A percentile compares a stretch with the other conserved stretches of the same genome.
Conservation (phyloP, 2,329 filamentous ascomycete genomes). For the Paecilomyces variotii region DNA sequence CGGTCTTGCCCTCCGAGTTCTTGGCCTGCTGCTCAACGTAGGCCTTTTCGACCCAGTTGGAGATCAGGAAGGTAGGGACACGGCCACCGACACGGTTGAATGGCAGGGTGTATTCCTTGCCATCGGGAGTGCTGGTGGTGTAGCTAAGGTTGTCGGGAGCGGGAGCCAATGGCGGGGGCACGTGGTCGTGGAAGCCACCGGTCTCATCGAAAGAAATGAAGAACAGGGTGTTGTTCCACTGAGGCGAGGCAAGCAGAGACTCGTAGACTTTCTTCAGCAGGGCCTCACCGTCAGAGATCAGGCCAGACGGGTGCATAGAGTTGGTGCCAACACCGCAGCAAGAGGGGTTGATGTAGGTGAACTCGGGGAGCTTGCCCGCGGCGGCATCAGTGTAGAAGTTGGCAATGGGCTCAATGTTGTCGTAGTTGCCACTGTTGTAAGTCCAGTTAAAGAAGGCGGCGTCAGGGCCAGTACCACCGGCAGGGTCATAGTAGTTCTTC, state of each 20-base stretch:
- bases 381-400: constrained; percentile 40
- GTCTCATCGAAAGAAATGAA: constrained; percentile 43
- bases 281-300: constrained; percentile 37
- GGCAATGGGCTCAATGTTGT: constrained; percentile 28
- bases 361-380: constrained; percentile 36
- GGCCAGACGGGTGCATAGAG: constrained; percentile 40
- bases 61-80: constrained; percentile 38
- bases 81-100: constrained; percentile 38
- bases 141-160: constrained; percentile 29
- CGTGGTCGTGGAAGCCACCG: constrained; percentile 43
- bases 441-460: constrained; percentile 40
- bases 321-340: constrained; percentile 40
- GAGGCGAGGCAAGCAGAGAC: constrained; percentile 34
- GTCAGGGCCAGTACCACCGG: constrained; percentile 36
- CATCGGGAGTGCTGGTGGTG: constrained; percentile 25
- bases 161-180: constrained; percentile 35
- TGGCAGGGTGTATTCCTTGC: constrained; percentile 28
- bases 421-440: constrained; percentile 24
- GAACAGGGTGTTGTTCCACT: constrained; percentile 42
- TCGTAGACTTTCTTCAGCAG: constrained; percentile 43
- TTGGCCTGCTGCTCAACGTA: constrained; percentile 32
- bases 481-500: constrained; percentile 42
- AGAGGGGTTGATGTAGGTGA: constrained; percentile 44
- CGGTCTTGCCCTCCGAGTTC: constrained; percentile 19
- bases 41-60: constrained; percentile 37